Evolutionary conservation across 2,329 filamentous ascomycete species (phyloP), one percentile per base, ranked within the genome.

Genomic region (Chaetomiaceae sp.): DNA sequence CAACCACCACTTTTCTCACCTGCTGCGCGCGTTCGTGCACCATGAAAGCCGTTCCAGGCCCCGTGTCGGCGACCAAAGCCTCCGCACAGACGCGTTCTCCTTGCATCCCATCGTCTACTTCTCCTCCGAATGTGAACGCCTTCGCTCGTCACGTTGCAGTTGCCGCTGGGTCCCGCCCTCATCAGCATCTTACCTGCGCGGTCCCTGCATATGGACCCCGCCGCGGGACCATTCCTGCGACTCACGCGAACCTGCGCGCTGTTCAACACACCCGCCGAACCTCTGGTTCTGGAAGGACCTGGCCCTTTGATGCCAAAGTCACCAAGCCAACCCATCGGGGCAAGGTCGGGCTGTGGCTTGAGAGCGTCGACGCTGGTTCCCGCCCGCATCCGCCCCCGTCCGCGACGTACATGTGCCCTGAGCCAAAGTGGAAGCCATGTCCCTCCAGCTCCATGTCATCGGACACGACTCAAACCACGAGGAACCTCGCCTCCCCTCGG

Each of bases 321-420:
- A 50, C 44, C 41, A 50, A 50, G 20, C 10, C 31, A 19, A 21
- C 10, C 34, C 41, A 44, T 19, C 48, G 35, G 8, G 20, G 14
- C 34, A 39, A 27, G 10, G 16, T 50, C 16, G 48, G 48, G 16
- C 20, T 44, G 9, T 50, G 48, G 48, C 48, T 50, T 12, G 48
- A 44, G 6, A 44, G 23, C 4, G 20, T 50, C 33, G 47, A 49
- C 10, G 13, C 40, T 4, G 19, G 31, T 21, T 19, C n/a, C 6
- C 30, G 30, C 30, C 30, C 30, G 5, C 8, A 5, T 5, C 5
- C 30, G 10, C 14, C 30, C 8, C 10, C 14, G 10, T 10, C 30
- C 3, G 39, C 17, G n/a, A n/a, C n/a, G n/a, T n/a, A n/a, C n/a
- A n/a, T n/a, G n/a, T n/a, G n/a, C n/a, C n/a, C n/a, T n/a, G n/a